These are phyloP conservation scores for Erodium moschatum DNA, from an alignment of 441 rosid genomes.

Conservation along the genomic window DNA sequence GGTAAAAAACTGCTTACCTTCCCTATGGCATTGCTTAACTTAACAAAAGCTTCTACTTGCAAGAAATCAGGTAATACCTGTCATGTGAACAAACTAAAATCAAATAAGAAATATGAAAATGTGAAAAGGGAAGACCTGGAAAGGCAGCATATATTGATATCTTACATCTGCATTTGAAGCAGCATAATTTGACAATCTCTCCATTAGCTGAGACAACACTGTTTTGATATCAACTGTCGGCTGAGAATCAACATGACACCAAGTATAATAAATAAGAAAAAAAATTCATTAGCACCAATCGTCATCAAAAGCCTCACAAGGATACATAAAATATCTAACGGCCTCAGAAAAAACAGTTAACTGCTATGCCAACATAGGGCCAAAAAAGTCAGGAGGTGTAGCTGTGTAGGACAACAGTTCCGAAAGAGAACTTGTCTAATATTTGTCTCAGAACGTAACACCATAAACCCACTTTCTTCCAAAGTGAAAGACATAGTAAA, in stretches of 20 bases:
- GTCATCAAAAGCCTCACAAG: background rate
- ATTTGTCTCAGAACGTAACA: background rate
- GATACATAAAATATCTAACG: background rate
- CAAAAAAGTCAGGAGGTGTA: background rate
- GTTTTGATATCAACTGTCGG: constrained; percentile 56
- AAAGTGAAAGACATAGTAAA: background rate
- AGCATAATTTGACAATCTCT: constrained; percentile 61
- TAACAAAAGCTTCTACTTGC: constrained; percentile 65
- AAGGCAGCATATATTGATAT: constrained; percentile 19
- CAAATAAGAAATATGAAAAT: constrained; percentile 8
- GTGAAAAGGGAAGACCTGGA: constrained; percentile 11
- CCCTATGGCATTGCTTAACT: constrained; percentile 57
- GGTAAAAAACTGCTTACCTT: constrained; percentile 33
- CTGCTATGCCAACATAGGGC: background rate
- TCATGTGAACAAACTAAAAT: constrained; percentile 19
- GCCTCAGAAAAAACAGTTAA: background rate
- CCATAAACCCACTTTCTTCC: background rate
- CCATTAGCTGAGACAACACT: constrained; percentile 57
- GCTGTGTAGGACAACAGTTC: background rate
- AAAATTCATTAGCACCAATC: background rate
- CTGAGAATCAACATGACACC: constrained; percentile 29
- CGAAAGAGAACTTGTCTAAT: background rate
- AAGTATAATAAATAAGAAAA: constrained; percentile 11
- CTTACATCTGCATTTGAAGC: constrained; percentile 57
- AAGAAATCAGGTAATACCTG: constrained; percentile 60